Evolutionary conservation across 75 land plant genomes (phyloP).

Genomic region (Azolla pinnata): DNA sequence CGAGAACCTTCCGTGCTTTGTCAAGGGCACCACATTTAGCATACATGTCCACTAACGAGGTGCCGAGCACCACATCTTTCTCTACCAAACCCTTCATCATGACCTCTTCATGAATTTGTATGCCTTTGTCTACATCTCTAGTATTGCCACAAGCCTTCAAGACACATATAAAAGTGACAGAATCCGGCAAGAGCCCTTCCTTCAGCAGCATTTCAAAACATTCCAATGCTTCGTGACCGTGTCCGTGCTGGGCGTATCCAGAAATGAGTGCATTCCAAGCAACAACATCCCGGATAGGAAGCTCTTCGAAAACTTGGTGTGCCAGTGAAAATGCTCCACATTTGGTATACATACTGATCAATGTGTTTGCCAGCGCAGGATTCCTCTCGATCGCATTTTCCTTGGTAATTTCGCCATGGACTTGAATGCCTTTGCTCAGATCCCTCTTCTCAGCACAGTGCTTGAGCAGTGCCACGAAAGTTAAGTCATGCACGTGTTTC

Average conservation of each 20-base stretch:
- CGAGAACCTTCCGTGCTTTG: too few relatives aligned
- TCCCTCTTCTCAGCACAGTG: not conserved
- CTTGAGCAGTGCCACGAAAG: not conserved
- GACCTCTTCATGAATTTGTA: too few relatives aligned
- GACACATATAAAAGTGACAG: too few relatives aligned
- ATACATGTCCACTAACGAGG: too few relatives aligned
- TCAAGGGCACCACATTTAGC: too few relatives aligned
- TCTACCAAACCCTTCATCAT: too few relatives aligned
- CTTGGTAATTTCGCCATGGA: not conserved
- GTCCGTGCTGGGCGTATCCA: not conserved
- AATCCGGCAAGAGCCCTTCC: too few relatives aligned
- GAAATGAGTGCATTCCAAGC: not conserved
- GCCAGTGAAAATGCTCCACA: not conserved
- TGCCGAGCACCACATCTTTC: too few relatives aligned
- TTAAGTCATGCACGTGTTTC: too few relatives aligned
- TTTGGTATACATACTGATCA: not conserved
- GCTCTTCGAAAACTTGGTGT: not conserved
- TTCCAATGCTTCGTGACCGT: not conserved
- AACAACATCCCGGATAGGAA: not conserved
- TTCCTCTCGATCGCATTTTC: not conserved
- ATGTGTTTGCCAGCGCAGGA: not conserved
- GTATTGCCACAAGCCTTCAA: too few relatives aligned
- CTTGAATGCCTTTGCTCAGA: not conserved
- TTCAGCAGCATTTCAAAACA: too few relatives aligned
- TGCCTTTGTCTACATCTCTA: too few relatives aligned